Evolutionary conservation across 1,139 yeast genomes (phyloP), one percentile per base, ranked within the genome.

Genomic region (Geotrichum restrictum): DNA sequence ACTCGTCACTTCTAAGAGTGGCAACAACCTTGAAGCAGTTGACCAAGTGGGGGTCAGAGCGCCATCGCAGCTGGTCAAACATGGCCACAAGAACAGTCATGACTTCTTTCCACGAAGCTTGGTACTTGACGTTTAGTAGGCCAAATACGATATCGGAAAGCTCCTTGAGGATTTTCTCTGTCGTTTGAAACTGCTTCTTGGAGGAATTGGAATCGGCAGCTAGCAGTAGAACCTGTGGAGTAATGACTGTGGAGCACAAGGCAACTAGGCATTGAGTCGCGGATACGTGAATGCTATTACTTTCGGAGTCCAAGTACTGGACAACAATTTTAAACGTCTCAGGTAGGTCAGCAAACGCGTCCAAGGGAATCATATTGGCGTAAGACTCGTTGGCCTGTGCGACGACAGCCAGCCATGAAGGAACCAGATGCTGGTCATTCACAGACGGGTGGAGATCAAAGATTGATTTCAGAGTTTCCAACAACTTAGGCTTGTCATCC

Each of bases 381-480:
- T 82, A 88, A 5, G 91, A 78, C 50, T 82, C 81, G 58, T 86
- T 75, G 45, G 94, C 96, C 64, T 88, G 89, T 6, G 97, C 95
- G 39, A 93, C 79, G 24, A 89, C 96, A 0, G 97, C 96, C 49
- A 89, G 78, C 98, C 98, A 93, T 8, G 96, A 80, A 16, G 95
- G 96, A 14, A 94, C 88, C 60, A 93, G 77, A 67, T 88, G 91
- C 41, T 84, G 75, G 64, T 93, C 98, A 61, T 84, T 85, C 27
- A 80, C 67, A 1, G 95, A 77, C 5, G 98, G 98, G 60, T 83
- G 83, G 64, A 91, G 75, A 57, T 86, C 88, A 61, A 88, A 79
- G 47, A 93, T 82, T 40, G 86, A 78, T 61, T 85, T 81, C 56
- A 89, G 73, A 14, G 88, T 83, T 52, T 74, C 78, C 22, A 77